Evolutionary conservation across 1,284 basidiomycete species (phyloP), one percentile per base, ranked within the genome.

Genomic region (Ustilago sp.): DNA sequence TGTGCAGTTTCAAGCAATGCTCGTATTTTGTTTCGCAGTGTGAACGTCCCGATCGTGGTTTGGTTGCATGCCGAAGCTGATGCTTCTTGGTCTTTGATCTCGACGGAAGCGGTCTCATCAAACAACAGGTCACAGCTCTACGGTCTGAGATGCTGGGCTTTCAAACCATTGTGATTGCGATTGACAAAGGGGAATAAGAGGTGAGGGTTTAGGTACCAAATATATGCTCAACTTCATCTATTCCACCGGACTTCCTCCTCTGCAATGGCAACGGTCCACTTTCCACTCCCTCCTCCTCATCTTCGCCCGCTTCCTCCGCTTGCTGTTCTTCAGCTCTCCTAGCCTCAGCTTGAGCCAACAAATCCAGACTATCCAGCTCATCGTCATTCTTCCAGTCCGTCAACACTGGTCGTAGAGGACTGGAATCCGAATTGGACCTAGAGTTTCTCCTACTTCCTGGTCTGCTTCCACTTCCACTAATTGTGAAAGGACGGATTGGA

Each of bases 161-260:
- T 28, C 23, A 28, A 28, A 28, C 23, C 3, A 28, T 28, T 28
- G 23, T 36, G 32, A 36, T 53, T 8, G 7, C 19, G 9, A 11
- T 17, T 15, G 13, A 47, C 13, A 17, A 47, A 47, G 19, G 13
- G 2, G 45, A 47, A 47, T 15, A 9, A 11, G 45, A 23, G 45
- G 17, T 9, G 45, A n/a, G 13, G 23, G 23, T 34, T 55, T 48
- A 74, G 5, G 71, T 76, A 8, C 80, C 80, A 59, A 82, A 82
- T 35, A 82, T 79, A 58, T 82, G 79, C 58, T 82, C 80, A 11
- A 82, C 79, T 64, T 82, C 77, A 51, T 84, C 83, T 19, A 84
- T 83, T 23, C 83, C 81, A 1, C 79, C 79, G 23, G 77, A 80
- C 59, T 80, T 79, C 50, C 77, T 83, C 32, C 68, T 69, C 45